Evolutionary conservation across 208 protist genomes (phyloP).

Genomic region (Leptomonas pyrrhocoris): DNA sequence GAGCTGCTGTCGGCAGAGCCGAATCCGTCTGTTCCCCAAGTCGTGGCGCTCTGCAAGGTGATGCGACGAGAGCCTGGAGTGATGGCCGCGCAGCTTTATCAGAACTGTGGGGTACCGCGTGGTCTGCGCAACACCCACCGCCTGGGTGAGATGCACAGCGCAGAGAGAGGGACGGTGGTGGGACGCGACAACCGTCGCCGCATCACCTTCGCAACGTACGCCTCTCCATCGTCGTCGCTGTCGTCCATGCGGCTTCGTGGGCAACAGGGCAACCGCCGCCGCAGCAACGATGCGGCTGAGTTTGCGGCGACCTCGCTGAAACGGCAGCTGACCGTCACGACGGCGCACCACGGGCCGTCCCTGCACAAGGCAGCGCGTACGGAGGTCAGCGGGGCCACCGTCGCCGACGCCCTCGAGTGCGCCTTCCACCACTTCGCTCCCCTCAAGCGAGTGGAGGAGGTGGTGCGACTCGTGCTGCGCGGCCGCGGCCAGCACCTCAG

Average conservation of each 20-base stretch:
- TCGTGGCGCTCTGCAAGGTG: constrained; percentile 48
- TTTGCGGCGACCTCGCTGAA: background rate
- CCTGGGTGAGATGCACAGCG: constrained; percentile 7
- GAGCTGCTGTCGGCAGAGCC: constrained; percentile 36
- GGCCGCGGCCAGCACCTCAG: constrained; percentile 12
- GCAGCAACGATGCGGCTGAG: background rate
- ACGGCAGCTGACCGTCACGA: background rate
- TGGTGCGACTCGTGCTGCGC: constrained; percentile 29
- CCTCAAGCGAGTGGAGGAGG: constrained; percentile 21
- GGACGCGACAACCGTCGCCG: background rate
- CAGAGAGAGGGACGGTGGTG: background rate
- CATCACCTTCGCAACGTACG: background rate
- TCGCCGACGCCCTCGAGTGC: constrained; percentile 19
- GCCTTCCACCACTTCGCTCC: constrained; percentile 27
- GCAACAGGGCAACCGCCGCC: background rate
- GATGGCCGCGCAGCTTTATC: constrained; percentile 59
- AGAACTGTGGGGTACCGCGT: constrained; percentile 28
- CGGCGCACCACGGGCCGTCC: background rate
- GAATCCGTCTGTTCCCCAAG: constrained; percentile 41
- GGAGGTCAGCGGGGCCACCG: constrained; percentile 17
- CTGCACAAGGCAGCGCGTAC: constrained; percentile 12
- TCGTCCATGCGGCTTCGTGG: background rate
- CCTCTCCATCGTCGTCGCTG: background rate
- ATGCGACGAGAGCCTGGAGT: constrained; percentile 37
- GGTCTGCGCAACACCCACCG: constrained; percentile 2